Evolutionary conservation across 345 rosid species (phyloP).

Genomic region (Corchorus capsularis): DNA sequence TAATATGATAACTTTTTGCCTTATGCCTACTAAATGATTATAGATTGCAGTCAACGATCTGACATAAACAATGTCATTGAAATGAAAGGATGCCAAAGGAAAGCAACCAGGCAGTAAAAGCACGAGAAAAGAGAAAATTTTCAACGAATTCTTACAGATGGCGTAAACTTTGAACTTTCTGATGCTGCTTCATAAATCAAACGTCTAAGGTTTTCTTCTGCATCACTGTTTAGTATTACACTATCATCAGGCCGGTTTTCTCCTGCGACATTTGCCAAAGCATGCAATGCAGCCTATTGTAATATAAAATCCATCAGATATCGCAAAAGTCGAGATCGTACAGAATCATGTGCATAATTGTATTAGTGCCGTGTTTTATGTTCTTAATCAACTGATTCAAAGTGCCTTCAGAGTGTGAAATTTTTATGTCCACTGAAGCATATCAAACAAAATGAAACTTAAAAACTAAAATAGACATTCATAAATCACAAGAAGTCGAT

Average conservation of each 20-base stretch:
- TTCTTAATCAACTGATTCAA: slow-evolving; percentile 7
- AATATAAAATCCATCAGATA: background rate
- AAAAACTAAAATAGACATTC: background rate
- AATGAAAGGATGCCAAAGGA: background rate
- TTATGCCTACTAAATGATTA: background rate
- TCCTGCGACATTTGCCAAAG: slow-evolving; percentile 78
- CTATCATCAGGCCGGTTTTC: slow-evolving; percentile 57
- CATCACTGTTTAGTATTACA: slow-evolving; percentile 48
- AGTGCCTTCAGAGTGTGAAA: background rate
- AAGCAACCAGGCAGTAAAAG: background rate
- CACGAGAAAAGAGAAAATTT: background rate
- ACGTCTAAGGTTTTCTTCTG: slow-evolving; percentile 75
- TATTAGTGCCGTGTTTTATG: background rate
- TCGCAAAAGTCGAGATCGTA: background rate
- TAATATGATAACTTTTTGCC: background rate
- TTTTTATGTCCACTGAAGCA: background rate
- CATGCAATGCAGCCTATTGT: slow-evolving; percentile 75
- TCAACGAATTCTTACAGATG: slow-evolving; percentile 52
- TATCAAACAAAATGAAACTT: background rate
- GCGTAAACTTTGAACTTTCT: slow-evolving; percentile 73
- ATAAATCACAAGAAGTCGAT: slow-evolving; percentile 3
- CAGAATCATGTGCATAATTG: background rate
- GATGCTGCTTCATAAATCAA: slow-evolving; percentile 79
- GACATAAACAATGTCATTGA: background rate
- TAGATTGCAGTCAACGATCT: background rate